A percentile compares a stretch with the other conserved stretches of the same genome.
Evolutionary conservation across 768 basidiomycete species (phyloP).

Genomic region (Mycena epipterygia): DNA sequence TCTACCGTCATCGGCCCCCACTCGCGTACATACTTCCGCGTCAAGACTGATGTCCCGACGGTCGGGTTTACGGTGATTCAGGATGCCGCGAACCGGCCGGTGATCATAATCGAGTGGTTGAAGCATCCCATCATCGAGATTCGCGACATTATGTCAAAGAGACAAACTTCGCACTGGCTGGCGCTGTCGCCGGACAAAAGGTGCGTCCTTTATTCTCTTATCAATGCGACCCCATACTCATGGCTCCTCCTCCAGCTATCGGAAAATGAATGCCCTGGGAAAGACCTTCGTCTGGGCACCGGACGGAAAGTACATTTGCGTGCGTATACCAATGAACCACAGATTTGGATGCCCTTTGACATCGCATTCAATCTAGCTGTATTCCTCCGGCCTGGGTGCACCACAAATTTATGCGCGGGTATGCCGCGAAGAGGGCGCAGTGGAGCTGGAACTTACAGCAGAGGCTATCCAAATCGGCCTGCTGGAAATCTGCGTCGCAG

Average conservation of each 20-base stretch:
- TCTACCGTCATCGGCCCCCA: slow-evolving; percentile 59
- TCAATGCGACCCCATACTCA: background rate
- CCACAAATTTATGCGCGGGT: slow-evolving; percentile 43
- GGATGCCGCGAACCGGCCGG: background rate
- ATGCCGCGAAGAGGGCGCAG: slow-evolving; percentile 45
- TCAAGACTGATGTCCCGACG: slow-evolving; percentile 52
- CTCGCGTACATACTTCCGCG: slow-evolving; percentile 52
- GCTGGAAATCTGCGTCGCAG: slow-evolving; percentile 53
- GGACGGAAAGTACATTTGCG: slow-evolving; percentile 51
- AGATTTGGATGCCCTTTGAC: background rate
- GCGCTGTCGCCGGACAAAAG: slow-evolving; percentile 54
- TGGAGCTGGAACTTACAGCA: slow-evolving; percentile 56
- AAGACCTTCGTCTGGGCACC: slow-evolving; percentile 53
- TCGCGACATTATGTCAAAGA: slow-evolving; percentile 48
- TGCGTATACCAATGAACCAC: slow-evolving; percentile 35
- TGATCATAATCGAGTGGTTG: background rate
- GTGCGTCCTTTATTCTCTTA: slow-evolving; percentile 44
- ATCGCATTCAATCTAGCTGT: slow-evolving; percentile 47
- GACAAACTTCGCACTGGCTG: slow-evolving; percentile 56
- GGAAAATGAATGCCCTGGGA: slow-evolving; percentile 53
- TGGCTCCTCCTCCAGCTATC: slow-evolving; percentile 40
- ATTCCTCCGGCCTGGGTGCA: slow-evolving; percentile 40
- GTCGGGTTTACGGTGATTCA: slow-evolving; percentile 39
- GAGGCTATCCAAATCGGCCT: slow-evolving; percentile 56
- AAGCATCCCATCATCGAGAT: slow-evolving; percentile 25